Base-by-base conservation (phyloP, 495 filamentous ascomycete species). In the Talaromyces stipitatus region DNA sequence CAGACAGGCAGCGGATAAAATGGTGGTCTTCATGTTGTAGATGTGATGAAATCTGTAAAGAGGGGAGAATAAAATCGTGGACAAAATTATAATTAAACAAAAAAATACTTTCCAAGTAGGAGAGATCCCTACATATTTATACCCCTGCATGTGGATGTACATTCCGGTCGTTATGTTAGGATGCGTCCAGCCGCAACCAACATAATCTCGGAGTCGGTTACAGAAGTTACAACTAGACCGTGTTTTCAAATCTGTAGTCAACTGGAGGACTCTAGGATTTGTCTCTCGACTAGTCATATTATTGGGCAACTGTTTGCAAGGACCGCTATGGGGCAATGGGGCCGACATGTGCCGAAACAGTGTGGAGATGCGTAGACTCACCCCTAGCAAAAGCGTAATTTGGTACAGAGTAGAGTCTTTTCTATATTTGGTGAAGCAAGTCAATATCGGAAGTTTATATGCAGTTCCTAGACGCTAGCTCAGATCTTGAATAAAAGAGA, bases 1-100 rank as follows among this genome's bases (percentile, higher is more conserved):
- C 7, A 55, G 18, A 26, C 4, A 55, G 32, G n/a, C 16, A 30
- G 32, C 16, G 36, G n/a, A 55, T 4, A 27, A 33, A 28, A 45
- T 24, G 7, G 54, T 46, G 14, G 26, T 23, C 36, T 45, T 55
- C 54, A 55, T 55, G n/a, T 14, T 54, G 51, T 10, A 54, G 3
- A 30, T 28, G 7, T 30, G 27, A 51, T 30, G 48, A 20, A 18
- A 45, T 45, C 5, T 18, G 8, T n/a, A 45, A 45, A n/a, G n/a
- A n/a, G n/a, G n/a, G n/a, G n/a, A n/a, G n/a, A n/a, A n/a, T n/a
- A n/a, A n/a, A n/a, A n/a, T n/a, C n/a, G n/a, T n/a, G n/a, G n/a
- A n/a, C n/a, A n/a, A n/a, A n/a, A n/a, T n/a, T n/a, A n/a, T n/a
- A n/a, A n/a, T n/a, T n/a, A n/a, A n/a, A n/a, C n/a, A n/a, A n/a